Evolutionary conservation across 208 protist genomes (phyloP), one percentile per base, ranked within the genome.

Genomic region (Herpetomonas samuelpessoai): DNA sequence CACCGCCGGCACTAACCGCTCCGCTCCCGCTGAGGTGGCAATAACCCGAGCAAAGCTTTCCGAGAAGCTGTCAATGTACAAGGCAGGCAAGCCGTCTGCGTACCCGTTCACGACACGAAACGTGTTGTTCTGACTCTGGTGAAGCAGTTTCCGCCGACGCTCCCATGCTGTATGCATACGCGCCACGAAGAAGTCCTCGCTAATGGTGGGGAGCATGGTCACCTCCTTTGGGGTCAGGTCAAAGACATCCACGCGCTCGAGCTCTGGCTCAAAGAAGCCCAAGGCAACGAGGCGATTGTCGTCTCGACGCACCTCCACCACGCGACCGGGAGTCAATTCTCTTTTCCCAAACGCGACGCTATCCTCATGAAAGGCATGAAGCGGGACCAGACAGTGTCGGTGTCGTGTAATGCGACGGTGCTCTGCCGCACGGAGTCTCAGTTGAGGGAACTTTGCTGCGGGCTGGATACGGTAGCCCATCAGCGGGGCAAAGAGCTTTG

Each of bases 11-110:
- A 96, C 67, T 9, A 96, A 60, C 24, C 86, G 81, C 65, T 93
- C 83, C 41, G 86, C 86, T 0, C 81, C 86, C 14, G 16, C 22
- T 0, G 83, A 90, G 10, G 83, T 87, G 22, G 86, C 86, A 18
- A 91, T 63, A n/a, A 96, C 57, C 19, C 86, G 72, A 10, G 81
- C 76, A 64, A 89, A 92, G 47, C 74, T 81, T 31, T 78, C 74
- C 7, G 86, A 92, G 65, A 88, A 96, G 24, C 84, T 63, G 62
- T 96, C 89, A 1, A 96, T 74, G 50, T 86, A 91, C 29, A 96
- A 71, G 0, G 79, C 74, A 1, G 89, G 89, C 27, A 96, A 38
- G 6, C 86, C 74, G 62, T 96, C 89, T 4, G 70, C 82, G 54
- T 74, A 71, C 10, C 89, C 89, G 57, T 96, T 88, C 31, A 81